phyloP scores from a whole-genome alignment of 306 rosid genomes.

The Oxytropis ochrocephala region DNA sequence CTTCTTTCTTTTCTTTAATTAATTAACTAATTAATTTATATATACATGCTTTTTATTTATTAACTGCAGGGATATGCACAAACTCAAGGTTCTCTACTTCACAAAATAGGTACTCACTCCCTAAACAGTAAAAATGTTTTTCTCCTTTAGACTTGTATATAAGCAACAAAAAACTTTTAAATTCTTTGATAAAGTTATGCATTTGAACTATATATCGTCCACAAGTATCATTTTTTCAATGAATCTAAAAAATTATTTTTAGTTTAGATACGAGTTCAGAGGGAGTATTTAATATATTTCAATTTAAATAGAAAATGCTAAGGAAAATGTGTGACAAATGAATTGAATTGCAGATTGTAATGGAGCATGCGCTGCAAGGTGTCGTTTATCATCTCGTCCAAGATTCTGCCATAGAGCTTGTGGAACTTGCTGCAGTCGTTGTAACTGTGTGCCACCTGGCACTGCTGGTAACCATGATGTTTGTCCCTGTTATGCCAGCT shows the following conservation, averaged over 20 bases:
- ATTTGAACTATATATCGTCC: no score
- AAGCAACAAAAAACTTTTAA: no score
- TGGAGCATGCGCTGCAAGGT: slow-evolving; percentile 47
- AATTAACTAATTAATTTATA: background rate
- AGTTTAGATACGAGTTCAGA: no score
- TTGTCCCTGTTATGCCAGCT: slow-evolving; percentile 61
- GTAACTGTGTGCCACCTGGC: slow-evolving; percentile 69
- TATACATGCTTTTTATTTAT: background rate
- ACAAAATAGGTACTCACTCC: slow-evolving; percentile 21
- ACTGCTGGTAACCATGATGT: slow-evolving; percentile 54
- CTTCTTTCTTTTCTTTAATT: background rate
- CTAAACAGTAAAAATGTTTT: no score
- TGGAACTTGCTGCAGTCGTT: slow-evolving; percentile 59
- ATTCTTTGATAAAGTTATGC: no score
- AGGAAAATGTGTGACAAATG: no score
- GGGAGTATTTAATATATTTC: no score
- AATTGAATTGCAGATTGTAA: slow-evolving; percentile 39
- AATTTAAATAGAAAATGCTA: no score
- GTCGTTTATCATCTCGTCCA: slow-evolving; percentile 53
- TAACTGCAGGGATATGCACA: slow-evolving; percentile 23
- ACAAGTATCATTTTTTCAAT: no score
- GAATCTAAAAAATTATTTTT: no score
- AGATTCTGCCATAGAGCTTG: slow-evolving; percentile 50
- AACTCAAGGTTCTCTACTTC: slow-evolving; percentile 24
- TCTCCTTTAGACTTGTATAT: no score